Base-by-base conservation (phyloP, 2,329 filamentous ascomycete species). In the Parasarocladium wereldwijsianum region DNA sequence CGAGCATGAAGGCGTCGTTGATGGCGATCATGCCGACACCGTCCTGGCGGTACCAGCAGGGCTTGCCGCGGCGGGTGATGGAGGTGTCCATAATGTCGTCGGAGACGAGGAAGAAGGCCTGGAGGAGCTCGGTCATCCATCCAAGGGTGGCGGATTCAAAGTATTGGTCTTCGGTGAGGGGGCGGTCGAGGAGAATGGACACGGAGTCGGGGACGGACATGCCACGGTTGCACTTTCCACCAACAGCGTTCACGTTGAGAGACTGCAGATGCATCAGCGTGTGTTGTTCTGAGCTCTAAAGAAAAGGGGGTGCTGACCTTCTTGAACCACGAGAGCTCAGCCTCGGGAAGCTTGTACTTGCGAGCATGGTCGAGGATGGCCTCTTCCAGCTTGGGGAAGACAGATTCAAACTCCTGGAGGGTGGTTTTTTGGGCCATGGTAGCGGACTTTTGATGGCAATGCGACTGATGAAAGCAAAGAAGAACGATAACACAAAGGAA, bases 41-140 rank as follows among this genome's bases (percentile, higher is more conserved):
- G 18, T 82, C 73, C 41, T 84, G 77, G 36, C 79, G 78, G 63
- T 96, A 98, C 90, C 90, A 98, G 66, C 90, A 98, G 24, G 90
- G 86, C 58, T 79, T 73, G 38, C 87, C 86, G 42, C 90, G 84
- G 36, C 90, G 85, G 33, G 90, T 98, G 57, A 93, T 90, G 55
- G 81, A 92, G 45, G 70, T 60, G 62, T 98, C 90, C 90, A 98
- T 98, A 48, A 98, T 94, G 57, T 98, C 90, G 60, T 98, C 90
- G 25, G 83, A 85, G 40, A 98, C 90, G 35, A 98, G 75, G 73
- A 98, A 96, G 69, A 94, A 96, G 41, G 90, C 87, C 63, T 98
- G 90, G 19, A 98, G 79, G 29, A 98, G 74, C 69, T 98, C 90
- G 39, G 92, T 93, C 70, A 93, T 75, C 90, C 90, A 98, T 49